Evolutionary conservation across 306 rosid species (phyloP), one percentile per base, ranked within the genome.

Genomic region (Cajanus cajan): DNA sequence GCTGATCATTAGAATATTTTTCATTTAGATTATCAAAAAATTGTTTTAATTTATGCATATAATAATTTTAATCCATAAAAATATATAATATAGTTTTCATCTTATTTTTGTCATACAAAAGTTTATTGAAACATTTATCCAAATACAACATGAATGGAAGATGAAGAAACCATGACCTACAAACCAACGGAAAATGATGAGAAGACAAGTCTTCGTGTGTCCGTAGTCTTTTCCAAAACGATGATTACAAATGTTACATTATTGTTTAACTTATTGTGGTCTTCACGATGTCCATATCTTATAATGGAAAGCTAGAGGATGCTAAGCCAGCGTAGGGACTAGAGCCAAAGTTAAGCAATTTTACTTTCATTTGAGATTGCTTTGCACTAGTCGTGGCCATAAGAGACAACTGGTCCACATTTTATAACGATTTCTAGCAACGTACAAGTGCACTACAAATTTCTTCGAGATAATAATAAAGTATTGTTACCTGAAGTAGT

Each of bases 401-500:
- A 19, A 66, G 41, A 81, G 65, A 74, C 71, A 74, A 74, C 71
- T 22, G 31, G 77, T 59, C 80, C 59, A 58, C 68, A 50, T 15
- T 31, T 47, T 10, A 59, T 25, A 47, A 36, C 9, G 19, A 19
- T 25, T 63, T 12, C 45, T 48, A 16, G 36, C 22, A 76, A 44
- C n/a, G n/a, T n/a, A n/a, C 64, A 44, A 59, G 36, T 44, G 58
- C 22, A 34, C 74, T 16, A 81, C 3, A 55, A 44, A 15, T 5
- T 47, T 15, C 6, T 36, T 36, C n/a, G n/a, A n/a, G n/a, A n/a
- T n/a, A n/a, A n/a, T n/a, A n/a, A n/a, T n/a, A n/a, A n/a, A n/a
- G n/a, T n/a, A n/a, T n/a, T n/a, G n/a, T n/a, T n/a, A n/a, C n/a
- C n/a, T n/a, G n/a, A n/a, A n/a, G n/a, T n/a, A n/a, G n/a, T n/a